Evolutionary conservation across 768 basidiomycete species (phyloP).

Genomic region (Hortiboletus flavorubellus): DNA sequence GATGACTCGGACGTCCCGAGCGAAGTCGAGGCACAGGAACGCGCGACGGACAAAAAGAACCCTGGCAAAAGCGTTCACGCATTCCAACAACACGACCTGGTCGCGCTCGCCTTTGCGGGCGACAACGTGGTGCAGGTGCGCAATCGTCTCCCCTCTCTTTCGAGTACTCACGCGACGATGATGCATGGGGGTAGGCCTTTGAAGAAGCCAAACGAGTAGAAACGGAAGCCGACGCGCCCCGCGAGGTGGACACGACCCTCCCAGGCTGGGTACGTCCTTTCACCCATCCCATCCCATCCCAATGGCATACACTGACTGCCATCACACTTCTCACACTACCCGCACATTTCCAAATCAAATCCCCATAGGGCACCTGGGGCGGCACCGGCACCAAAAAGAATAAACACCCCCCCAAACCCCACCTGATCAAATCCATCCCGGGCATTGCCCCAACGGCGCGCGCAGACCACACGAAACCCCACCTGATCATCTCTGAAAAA

Average conservation of each 20-base stretch:
- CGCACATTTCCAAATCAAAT: no score
- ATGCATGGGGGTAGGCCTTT: slow-evolving; percentile 59
- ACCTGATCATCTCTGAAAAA: slow-evolving; percentile 95
- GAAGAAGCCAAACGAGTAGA: slow-evolving; percentile 78
- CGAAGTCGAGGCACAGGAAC: slow-evolving; percentile 71
- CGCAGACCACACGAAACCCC: slow-evolving; percentile 78
- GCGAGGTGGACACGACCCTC: slow-evolving; percentile 83
- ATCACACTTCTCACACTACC: neutral
- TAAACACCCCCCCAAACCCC: slow-evolving; percentile 51
- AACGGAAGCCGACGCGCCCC: slow-evolving; percentile 84
- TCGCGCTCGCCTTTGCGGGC: slow-evolving; percentile 93
- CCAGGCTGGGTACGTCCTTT: slow-evolving; percentile 82
- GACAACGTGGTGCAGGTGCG: slow-evolving; percentile 91
- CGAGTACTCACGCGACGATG: neutral
- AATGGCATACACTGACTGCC: neutral
- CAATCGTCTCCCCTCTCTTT: neutral
- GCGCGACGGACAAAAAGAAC: slow-evolving; percentile 42
- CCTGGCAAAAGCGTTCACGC: slow-evolving; percentile 48
- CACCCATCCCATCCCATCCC: neutral
- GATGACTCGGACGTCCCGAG: slow-evolving; percentile 57
- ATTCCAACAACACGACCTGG: slow-evolving; percentile 89
- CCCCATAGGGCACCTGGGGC: slow-evolving; percentile 84
- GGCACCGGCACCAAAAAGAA: slow-evolving; percentile 64
- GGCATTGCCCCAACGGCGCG: slow-evolving; percentile 79
- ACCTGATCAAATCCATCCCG: slow-evolving; percentile 75